Conservation (phyloP, 257 asterid species). For the Plantago elongata region DNA sequence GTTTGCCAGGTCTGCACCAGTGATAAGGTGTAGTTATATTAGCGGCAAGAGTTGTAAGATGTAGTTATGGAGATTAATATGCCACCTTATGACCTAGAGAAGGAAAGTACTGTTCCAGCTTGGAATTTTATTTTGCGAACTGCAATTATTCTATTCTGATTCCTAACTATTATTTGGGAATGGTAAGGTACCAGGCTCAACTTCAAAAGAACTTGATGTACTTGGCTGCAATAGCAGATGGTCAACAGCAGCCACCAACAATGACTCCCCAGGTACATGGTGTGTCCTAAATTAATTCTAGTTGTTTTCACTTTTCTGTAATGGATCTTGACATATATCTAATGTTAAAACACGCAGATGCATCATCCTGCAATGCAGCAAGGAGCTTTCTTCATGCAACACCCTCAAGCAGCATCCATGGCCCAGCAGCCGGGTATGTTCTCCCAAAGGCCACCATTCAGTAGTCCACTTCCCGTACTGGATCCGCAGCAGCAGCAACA, state of each 20-base stretch:
- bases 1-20: neutral
- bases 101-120: too few species aligned
- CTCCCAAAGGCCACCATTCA: constrained; percentile 49
- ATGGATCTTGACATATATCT: too few species aligned
- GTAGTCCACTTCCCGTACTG: constrained; percentile 43
- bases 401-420: constrained; percentile 66
- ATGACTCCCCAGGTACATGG: constrained; percentile 59
- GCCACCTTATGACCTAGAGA: too few species aligned
- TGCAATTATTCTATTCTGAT: too few species aligned
- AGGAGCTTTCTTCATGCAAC: constrained; percentile 78
- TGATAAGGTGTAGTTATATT: neutral
- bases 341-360: constrained; percentile 37
- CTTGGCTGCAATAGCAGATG: constrained; percentile 95
- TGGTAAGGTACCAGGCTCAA: constrained; percentile 76
- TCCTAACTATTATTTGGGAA: constrained; percentile 15
- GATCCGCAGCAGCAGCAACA: constrained; percentile 45
- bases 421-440: constrained; percentile 62
- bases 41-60: too few species aligned
- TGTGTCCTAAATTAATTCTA: neutral
- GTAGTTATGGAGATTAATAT: too few species aligned
- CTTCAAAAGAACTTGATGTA: constrained; percentile 93
- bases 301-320: too few species aligned
- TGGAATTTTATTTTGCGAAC: too few species aligned
- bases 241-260: constrained; percentile 80
- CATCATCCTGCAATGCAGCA: constrained; percentile 61